Base-by-base conservation (phyloP, 208 protist genomes). In the Blechomonas ayalai region DNA sequence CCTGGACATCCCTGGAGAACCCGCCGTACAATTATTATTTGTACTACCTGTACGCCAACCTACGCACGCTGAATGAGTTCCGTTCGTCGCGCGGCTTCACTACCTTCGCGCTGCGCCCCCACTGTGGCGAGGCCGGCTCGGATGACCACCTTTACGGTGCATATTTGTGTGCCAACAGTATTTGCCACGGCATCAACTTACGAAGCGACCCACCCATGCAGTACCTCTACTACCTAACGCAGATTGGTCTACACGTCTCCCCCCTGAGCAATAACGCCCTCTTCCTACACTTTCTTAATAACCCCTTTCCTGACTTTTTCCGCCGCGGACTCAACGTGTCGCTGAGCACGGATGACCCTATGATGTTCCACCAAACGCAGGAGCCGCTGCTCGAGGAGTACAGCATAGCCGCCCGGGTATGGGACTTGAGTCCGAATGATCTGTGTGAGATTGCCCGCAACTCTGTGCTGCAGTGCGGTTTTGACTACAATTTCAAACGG, bases 181-280 rank as follows among this genome's bases (percentile, higher is more conserved):
- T 99, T 74, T 97, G 90, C 50, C 97, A 99, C 70, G 98, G 98
- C 50, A 97, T 99, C 50, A 96, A 96, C 40, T 75, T 99, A 1
- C 77, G 86, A 52, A 91, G 97, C 37, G 74, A 89, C 60, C 79
- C 95, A 8, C 79, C 90, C 10, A 86, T 99, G 59, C 85, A 99
- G 80, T 99, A 99, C 71, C 74, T 99, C 26, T 99, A 97, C 66
- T 99, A 99, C 75, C 69, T 99, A 2, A 63, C 75, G 18, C 97
- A 99, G 70, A 90, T 99, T 59, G 97, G 97, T 28, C 66, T 99
- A n/a, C 92, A 98, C 31, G 87, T 99, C 40, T 99, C 96, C 18
- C 98, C 98, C n/a, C 73, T 99, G 15, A 98, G 90, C 76, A 99
- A 99, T 73, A 99, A 99, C 78, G 82, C 91, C 6, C 83, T 99